A percentile compares a stretch with the other conserved stretches of the same genome.
phyloP scores from a whole-genome alignment of 2,329 filamentous ascomycete species.

The Penicillium rolfsii region DNA sequence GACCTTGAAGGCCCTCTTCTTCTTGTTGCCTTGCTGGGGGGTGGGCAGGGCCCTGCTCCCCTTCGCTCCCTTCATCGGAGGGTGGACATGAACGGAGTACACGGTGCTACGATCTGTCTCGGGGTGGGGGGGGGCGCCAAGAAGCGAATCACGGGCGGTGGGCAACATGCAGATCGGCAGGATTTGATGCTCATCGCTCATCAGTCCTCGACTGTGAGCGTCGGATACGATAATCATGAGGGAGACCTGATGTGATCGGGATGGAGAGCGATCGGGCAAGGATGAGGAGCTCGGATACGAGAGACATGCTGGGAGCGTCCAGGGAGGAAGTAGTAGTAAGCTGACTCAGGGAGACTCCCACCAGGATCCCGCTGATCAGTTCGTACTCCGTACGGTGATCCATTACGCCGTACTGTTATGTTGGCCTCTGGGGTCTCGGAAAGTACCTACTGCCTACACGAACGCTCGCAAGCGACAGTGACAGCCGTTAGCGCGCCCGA shows the following conservation, averaged over 20 bases:
- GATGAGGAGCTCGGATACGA: neutral
- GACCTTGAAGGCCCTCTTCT: constrained; percentile 1
- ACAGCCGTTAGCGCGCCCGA: constrained; percentile 2
- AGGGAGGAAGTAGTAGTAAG: neutral
- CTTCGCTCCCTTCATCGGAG: neutral
- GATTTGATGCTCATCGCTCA: neutral
- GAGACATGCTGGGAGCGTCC: neutral
- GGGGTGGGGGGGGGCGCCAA: neutral
- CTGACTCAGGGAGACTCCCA: too few relatives aligned
- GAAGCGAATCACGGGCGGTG: constrained; percentile 12
- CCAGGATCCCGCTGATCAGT: too few relatives aligned
- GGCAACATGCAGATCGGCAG: constrained; percentile 16
- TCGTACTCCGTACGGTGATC: too few relatives aligned
- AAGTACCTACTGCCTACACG: too few relatives aligned
- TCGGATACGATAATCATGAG: neutral
- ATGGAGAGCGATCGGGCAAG: neutral
- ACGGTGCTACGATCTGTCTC: constrained; percentile 11
- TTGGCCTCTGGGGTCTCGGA: neutral
- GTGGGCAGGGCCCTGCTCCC: neutral
- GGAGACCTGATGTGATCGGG: neutral
- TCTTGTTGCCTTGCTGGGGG: neutral
- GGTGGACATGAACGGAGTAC: neutral
- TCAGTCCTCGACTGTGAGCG: too few relatives aligned
- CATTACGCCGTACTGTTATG: neutral
- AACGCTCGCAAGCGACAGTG: neutral